Base-by-base conservation (phyloP, 352 stramenopile species). In the Aphanomyces stellatus region DNA sequence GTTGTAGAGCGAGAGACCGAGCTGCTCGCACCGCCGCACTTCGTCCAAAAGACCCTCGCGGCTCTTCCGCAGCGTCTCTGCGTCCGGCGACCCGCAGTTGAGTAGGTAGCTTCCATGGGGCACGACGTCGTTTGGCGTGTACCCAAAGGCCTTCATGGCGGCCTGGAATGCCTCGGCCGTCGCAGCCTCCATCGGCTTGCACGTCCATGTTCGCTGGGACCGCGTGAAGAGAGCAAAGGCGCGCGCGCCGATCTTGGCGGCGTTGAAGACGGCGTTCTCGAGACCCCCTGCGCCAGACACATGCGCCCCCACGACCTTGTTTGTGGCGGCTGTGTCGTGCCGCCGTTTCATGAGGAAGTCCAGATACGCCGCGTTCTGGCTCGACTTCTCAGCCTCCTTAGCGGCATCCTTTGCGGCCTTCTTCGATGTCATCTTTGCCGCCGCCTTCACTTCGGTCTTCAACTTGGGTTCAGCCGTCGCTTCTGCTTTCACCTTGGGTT, bases 101-200 rank as follows among this genome's bases (percentile, higher is more conserved):
- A 76, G 31, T 27, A 83, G 69, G 57, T 83, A 83, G 28, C 72
- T 81, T 56, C 76, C 76, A 28, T 83, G 76, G 4, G 80, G 74
- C 3, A 73, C 72, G 1, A 81, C 46, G 17, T 81, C 60, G 2
- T 67, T 33, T 6, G 62, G 53, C 4, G 73, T 71, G 28, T 73
- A 71, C 4, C 42, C 51, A 27, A 55, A 34, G 1, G 51, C 22
- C 1, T 19, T 49, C 41, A 82, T 62, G 2, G 55, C 53, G 30
- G 53, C n/a, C 13, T 66, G 68, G 62, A 82, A 81, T 17, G 40
- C 34, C 2, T 27, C 7, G n/a, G 71, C 67, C 1, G 51, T 48
- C 0, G 46, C 34, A 7, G 48, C n/a, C 2, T 55, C 64, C 17
- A 81, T 70, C 2, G 72, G 72, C 28, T 70, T 34, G 22, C 70